Percentiles rank a stretch among this genome's conserved stretches.
phyloP scores from a whole-genome alignment of 1,139 yeast genomes.

The Yamadazyma songkhlaensis region DNA sequence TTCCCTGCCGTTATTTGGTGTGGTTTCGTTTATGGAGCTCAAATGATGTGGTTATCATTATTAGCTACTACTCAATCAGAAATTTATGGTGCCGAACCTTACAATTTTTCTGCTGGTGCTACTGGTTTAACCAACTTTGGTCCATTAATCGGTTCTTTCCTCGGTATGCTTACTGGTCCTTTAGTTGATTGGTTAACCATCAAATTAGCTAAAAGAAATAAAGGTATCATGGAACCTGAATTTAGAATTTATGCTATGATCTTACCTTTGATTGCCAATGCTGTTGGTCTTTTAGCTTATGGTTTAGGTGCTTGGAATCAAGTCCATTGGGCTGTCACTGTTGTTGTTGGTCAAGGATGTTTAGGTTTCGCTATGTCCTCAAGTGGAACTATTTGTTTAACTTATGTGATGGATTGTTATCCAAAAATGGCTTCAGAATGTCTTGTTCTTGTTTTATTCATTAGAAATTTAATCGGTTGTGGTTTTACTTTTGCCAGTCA shows the following conservation, averaged over 20 bases:
- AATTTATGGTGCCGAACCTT: slow-evolving; percentile 35
- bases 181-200: slow-evolving; percentile 41
- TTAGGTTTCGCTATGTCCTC: slow-evolving; percentile 60
- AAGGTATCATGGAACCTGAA: slow-evolving; percentile 43
- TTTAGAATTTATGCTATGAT: slow-evolving; percentile 39
- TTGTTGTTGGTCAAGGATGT: slow-evolving; percentile 49
- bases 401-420: slow-evolving; percentile 58
- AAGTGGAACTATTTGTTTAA: slow-evolving; percentile 53
- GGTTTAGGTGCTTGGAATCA: slow-evolving; percentile 31
- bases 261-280: slow-evolving; percentile 38
- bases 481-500: slow-evolving; percentile 46
- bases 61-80: slow-evolving; percentile 44
- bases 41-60: slow-evolving; percentile 54
- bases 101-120: slow-evolving; percentile 29
- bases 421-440: slow-evolving; percentile 55
- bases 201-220: slow-evolving; percentile 31
- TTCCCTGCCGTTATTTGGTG: slow-evolving; percentile 64
- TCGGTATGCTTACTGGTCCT: slow-evolving; percentile 46
- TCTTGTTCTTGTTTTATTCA: slow-evolving; percentile 48
- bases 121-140: slow-evolving; percentile 45
- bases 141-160: slow-evolving; percentile 35
- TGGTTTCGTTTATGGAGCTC: slow-evolving; percentile 62
- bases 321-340: slow-evolving; percentile 50
- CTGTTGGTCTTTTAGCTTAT: slow-evolving; percentile 37
- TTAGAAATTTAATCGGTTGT: slow-evolving; percentile 48